phyloP scores from a whole-genome alignment of 2,329 filamentous ascomycete genomes.

The Pezicula neosporulosa region DNA sequence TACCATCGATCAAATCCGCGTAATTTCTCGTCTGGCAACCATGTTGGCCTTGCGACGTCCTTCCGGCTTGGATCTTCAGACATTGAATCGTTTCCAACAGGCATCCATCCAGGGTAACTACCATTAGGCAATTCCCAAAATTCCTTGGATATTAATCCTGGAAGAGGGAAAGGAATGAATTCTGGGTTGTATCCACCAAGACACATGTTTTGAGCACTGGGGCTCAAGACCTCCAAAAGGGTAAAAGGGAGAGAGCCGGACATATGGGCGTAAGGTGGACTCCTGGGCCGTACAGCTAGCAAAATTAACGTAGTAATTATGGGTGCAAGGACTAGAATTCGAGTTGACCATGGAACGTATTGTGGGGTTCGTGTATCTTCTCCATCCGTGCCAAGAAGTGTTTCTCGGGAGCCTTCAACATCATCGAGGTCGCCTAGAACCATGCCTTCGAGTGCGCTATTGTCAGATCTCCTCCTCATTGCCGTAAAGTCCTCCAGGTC shows the following conservation, averaged over 20 bases:
- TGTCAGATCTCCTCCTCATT: too few relatives aligned
- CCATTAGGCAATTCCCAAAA: conserved; percentile 15
- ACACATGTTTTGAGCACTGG: conserved; percentile 14
- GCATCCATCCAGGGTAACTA: conserved; percentile 16
- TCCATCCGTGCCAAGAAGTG: not conserved
- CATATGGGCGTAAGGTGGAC: conserved; percentile 32
- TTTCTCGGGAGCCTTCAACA: not conserved
- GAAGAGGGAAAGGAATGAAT: conserved; percentile 25
- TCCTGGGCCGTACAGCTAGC: conserved; percentile 27
- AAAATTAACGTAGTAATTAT: conserved; percentile 22
- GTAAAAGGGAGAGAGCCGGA: conserved; percentile 31
- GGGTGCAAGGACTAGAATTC: conserved; percentile 6
- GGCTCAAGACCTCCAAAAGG: conserved; percentile 27
- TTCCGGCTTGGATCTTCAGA: not conserved
- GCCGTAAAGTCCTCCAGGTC: not conserved
- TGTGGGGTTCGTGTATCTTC: not conserved
- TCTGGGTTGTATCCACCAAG: conserved; percentile 21
- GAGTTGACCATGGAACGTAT: conserved; percentile 1
- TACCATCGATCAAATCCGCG: conserved; percentile 30
- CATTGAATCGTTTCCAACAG: conserved; percentile 4
- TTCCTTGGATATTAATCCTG: conserved; percentile 10
- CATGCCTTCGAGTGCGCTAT: not conserved
- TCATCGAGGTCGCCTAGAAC: not conserved
- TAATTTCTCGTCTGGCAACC: conserved; percentile 27
- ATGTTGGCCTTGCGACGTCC: conserved; percentile 21